Evolutionary conservation across 1,139 yeast species (phyloP), one percentile per base, ranked within the genome.

Genomic region (Suhomyces wounanorum): DNA sequence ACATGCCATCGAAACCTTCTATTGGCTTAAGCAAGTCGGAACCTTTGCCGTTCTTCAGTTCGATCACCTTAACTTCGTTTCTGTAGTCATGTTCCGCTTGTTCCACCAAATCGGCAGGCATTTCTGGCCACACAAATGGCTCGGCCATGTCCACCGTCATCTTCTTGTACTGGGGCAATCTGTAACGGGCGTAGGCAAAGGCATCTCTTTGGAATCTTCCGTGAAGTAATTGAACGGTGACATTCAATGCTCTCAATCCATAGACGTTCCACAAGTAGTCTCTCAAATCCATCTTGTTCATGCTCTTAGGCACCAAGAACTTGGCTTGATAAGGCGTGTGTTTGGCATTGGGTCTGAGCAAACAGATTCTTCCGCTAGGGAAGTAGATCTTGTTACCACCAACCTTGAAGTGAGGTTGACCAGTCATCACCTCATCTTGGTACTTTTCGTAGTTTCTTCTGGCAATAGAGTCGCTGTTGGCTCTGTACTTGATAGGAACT

Each of bases 311-410:
- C 31, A 92, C 97, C 58, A 89, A 82, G 66, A 92, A 92, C 69
- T 90, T 91, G 46, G 97, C 97, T 69, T 91, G 97, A 70, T 86
- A 90, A 47, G 98, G 98, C 0, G 97, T 89, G 69, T 89, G 96
- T 65, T 89, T 89, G 21, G 98, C 97, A 63, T 88, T 88, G 44
- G 97, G 96, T 65, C 96, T 80, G 56, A 92, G 73, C 41, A 92
- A 75, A 48, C 88, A 82, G 40, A 92, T 76, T 57, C 95, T 78
- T 2, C 96, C 97, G 57, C 84, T 84, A 36, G 98, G 97, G 68
- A 92, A 87, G 66, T 82, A 90, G 14, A 87, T 74, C 57, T 85
- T 75, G 58, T 79, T 82, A 6, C 80, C 84, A 61, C 98, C 98
- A 7, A 87, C 82, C 48, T 75, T 77, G 78, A 90, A 92, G 72